Evolutionary conservation across 1,139 yeast genomes (phyloP).

Genomic region (Zygoascus sp.): DNA sequence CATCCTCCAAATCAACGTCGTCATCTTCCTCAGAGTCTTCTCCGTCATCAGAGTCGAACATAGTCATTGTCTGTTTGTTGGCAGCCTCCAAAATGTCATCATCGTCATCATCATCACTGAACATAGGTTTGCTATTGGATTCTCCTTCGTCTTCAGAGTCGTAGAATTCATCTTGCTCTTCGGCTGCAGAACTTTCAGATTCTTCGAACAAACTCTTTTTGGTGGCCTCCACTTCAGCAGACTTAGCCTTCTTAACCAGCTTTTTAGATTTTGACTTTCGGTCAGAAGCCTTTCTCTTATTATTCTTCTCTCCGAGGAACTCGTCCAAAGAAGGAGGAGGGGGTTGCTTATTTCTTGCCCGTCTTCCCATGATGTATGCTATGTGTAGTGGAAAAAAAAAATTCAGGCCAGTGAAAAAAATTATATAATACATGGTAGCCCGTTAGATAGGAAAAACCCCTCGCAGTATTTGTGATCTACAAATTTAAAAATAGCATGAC

Average conservation of each 20-base stretch:
- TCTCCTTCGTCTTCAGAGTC: constrained; percentile 48
- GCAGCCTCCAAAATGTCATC: constrained; percentile 77
- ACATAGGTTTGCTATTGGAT: constrained; percentile 64
- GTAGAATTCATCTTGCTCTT: constrained; percentile 54
- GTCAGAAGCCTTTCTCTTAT: constrained; percentile 34
- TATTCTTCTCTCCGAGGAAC: constrained; percentile 52
- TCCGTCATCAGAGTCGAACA: constrained; percentile 74
- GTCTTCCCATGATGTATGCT: constrained; percentile 86
- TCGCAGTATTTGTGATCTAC: no score
- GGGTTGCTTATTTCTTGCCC: constrained; percentile 85
- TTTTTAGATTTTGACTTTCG: constrained; percentile 28
- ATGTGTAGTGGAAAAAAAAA: constrained; percentile 11
- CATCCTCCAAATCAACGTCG: constrained; percentile 22
- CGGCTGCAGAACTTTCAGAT: constrained; percentile 46
- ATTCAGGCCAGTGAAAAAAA: neutral
- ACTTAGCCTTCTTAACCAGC: constrained; percentile 29
- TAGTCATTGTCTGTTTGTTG: constrained; percentile 85
- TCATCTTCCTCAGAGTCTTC: constrained; percentile 46
- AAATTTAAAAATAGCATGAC: no score
- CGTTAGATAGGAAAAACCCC: neutral
- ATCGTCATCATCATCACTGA: constrained; percentile 81
- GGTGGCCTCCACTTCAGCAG: constrained; percentile 62
- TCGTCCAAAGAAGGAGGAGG: constrained; percentile 86
- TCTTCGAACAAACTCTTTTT: constrained; percentile 78
- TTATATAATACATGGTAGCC: neutral